These are phyloP conservation scores for Suillus weaverae DNA, from an alignment of 768 basidiomycete species.

Conservation along the genomic window DNA sequence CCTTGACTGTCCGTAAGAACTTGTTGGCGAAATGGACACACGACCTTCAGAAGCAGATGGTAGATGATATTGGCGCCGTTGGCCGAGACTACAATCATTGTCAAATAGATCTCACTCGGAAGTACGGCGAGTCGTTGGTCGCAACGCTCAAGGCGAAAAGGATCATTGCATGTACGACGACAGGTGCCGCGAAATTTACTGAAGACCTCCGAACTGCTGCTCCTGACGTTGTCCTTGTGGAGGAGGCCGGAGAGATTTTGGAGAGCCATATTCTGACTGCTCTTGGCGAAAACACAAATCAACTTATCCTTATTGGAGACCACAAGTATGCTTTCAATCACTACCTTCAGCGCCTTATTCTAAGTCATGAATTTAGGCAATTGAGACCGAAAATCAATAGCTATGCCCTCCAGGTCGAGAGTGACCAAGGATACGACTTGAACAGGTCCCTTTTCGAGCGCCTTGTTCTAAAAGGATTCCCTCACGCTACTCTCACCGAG, in stretches of 20 bases:
- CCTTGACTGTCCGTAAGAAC: constrained; percentile 21
- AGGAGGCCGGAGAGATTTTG: constrained; percentile 67
- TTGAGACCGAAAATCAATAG: constrained; percentile 66
- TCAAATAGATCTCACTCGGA: constrained; percentile 32
- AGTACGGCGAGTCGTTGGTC: constrained; percentile 31
- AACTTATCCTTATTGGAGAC: constrained; percentile 62
- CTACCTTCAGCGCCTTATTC: neutral
- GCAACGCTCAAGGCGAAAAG: constrained; percentile 41
- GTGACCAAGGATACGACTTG: constrained; percentile 60
- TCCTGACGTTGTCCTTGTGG: constrained; percentile 55
- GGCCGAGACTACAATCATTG: constrained; percentile 38
- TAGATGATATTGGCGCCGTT: constrained; percentile 28
- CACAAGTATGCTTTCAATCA: constrained; percentile 50
- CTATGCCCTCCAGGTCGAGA: constrained; percentile 60
- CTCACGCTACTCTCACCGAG: constrained; percentile 48
- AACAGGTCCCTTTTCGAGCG: constrained; percentile 65
- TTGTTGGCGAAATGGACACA: constrained; percentile 31
- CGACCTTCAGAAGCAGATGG: constrained; percentile 34
- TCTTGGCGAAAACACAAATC: constrained; percentile 41
- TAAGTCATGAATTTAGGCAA: constrained; percentile 41
- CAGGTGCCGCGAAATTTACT: constrained; percentile 58
- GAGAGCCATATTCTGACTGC: constrained; percentile 63
- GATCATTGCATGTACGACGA: constrained; percentile 64
- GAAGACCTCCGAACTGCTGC: constrained; percentile 42
- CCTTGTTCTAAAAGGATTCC: constrained; percentile 54